These are phyloP conservation scores for Penicillium salamii DNA, from an alignment of 495 filamentous ascomycete species.

Conservation along the genomic window DNA sequence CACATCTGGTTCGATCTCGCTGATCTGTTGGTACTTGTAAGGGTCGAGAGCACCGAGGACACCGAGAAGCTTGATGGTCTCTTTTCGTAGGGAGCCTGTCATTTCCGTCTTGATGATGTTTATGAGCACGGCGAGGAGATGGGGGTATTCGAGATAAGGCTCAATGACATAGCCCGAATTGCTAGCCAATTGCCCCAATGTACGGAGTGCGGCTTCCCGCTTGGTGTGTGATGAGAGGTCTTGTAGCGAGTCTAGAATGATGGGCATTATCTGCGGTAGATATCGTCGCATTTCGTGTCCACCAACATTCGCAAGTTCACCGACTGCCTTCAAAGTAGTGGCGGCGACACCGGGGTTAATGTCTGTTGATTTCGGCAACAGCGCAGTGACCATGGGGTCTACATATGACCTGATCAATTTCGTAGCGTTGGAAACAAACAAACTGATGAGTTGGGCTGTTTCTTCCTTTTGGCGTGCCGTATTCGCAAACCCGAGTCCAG, in stretches of 20 bases:
- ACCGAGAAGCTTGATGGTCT: conserved; percentile 93
- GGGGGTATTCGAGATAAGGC: conserved; percentile 90
- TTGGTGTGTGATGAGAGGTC: conserved; percentile 86
- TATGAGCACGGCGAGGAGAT: conserved; percentile 86
- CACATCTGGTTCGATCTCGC: conserved; percentile 46
- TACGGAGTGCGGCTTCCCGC: conserved; percentile 85
- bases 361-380: conserved; percentile 86
- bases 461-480: conserved; percentile 92
- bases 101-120: conserved; percentile 90
- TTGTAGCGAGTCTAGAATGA: conserved; percentile 88
- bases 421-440: conserved; percentile 87
- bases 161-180: conserved; percentile 98
- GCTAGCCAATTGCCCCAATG: conserved; percentile 86
- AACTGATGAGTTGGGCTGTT: conserved; percentile 85
- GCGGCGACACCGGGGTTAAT: conserved; percentile 81
- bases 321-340: conserved; percentile 88
- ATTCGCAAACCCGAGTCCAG: conserved; percentile 93
- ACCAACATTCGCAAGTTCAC: conserved; percentile 88
- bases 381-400: conserved; percentile 85
- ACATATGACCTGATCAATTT: conserved; percentile 92
- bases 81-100: conserved; percentile 78
- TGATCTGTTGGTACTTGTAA: conserved; percentile 80
- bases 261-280: conserved; percentile 86
- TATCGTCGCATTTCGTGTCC: conserved; percentile 87
- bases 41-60: conserved; percentile 95